Evolutionary conservation across 1,284 basidiomycete genomes (phyloP).

Genomic region (Cutaneotrichosporon sp.): DNA sequence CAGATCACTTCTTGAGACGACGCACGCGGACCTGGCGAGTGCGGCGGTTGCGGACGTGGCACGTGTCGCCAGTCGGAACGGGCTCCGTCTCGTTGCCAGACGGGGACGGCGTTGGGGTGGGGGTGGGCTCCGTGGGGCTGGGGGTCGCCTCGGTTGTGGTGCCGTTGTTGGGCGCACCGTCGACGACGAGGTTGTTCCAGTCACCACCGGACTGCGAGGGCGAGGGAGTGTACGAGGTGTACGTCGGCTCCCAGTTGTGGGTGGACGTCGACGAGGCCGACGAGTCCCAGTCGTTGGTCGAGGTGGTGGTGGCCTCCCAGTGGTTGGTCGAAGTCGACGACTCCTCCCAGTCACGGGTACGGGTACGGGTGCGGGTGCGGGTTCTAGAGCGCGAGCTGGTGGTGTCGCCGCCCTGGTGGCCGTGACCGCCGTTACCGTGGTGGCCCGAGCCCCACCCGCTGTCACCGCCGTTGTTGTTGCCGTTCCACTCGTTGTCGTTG

Average conservation of each 20-base stretch:
- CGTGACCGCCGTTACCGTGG: not conserved
- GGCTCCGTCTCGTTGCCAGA: not conserved
- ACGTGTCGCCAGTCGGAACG: not conserved
- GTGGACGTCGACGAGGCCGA: not conserved
- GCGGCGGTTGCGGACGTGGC: not conserved
- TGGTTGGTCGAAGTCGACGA: not conserved
- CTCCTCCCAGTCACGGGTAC: not conserved
- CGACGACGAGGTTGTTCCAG: slow-evolving; percentile 6
- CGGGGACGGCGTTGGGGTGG: not conserved
- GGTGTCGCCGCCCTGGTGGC: not conserved
- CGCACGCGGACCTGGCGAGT: not conserved
- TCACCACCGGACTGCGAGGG: not conserved
- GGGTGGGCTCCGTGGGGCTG: not conserved
- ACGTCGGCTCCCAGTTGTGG: not conserved
- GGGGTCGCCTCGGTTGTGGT: not conserved
- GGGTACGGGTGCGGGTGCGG: not conserved
- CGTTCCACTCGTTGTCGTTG: not conserved
- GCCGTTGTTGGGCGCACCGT: not conserved
- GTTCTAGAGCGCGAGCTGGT: not conserved
- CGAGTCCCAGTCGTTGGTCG: not conserved
- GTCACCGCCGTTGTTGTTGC: not conserved
- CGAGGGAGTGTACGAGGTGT: not conserved
- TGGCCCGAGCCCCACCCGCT: slow-evolving; percentile 2
- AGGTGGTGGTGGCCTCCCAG: not conserved
- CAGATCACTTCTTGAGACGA: not conserved